Conservation (phyloP, 75 land plant genomes). For the Chamaecyparis obtusa region DNA sequence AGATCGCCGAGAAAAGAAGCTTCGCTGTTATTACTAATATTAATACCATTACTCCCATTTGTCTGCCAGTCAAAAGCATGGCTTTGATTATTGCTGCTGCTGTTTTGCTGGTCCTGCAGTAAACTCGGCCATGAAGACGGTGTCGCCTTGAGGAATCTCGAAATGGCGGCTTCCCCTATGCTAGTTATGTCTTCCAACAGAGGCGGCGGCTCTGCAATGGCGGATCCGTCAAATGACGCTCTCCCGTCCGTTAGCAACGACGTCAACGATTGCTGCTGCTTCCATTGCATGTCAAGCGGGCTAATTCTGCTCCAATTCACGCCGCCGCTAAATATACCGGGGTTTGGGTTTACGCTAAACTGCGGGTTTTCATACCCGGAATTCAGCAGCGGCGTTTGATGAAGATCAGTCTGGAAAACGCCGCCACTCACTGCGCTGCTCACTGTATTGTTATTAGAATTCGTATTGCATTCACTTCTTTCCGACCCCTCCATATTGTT, state of each 20-base stretch:
- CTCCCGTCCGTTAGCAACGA: slow-evolving; percentile 5
- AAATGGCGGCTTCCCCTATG: slow-evolving; percentile 1
- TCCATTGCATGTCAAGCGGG: neutral
- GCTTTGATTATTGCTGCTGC: neutral
- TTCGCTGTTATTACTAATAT: neutral
- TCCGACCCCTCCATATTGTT: slow-evolving; percentile 1
- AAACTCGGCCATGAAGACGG: neutral
- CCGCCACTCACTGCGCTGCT: neutral
- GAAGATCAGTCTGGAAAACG: neutral
- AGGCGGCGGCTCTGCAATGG: neutral
- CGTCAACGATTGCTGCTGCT: slow-evolving; percentile 11
- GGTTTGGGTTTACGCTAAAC: neutral
- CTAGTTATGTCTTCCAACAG: slow-evolving; percentile 5
- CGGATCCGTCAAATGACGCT: slow-evolving; percentile 2
- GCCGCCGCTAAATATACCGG: neutral
- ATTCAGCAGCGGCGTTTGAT: neutral
- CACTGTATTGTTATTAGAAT: neutral
- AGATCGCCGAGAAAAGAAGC: slow-evolving; percentile 1
- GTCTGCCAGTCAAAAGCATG: slow-evolving; percentile 9
- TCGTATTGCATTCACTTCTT: neutral
- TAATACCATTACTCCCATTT: neutral
- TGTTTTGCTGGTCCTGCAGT: neutral
- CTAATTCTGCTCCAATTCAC: neutral
- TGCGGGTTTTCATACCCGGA: slow-evolving; percentile 7
- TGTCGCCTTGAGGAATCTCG: neutral